These are phyloP conservation scores for Flaveria trinervia DNA, from an alignment of 129 eudicot genomes.

Conservation along the genomic window DNA sequence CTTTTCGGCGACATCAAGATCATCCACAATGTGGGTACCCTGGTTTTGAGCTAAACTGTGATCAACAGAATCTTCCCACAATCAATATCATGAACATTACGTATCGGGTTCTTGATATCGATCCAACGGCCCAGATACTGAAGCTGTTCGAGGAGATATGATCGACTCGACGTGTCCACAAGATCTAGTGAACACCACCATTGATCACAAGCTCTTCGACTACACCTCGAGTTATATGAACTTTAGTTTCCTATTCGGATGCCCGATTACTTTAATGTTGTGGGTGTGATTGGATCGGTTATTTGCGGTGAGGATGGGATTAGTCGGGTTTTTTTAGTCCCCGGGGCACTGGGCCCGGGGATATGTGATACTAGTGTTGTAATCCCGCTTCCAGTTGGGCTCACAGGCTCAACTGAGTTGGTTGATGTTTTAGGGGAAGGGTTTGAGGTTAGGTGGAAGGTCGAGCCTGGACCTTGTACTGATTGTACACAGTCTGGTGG, in stretches of 20 bases:
- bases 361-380: constrained; percentile 52
- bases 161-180: constrained; percentile 43
- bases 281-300: constrained; percentile 1
- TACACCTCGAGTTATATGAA: constrained; percentile 40
- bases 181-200: constrained; percentile 52
- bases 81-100: constrained; percentile 40
- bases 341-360: constrained; percentile 52
- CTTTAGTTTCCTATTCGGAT: constrained; percentile 51
- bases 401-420: constrained; percentile 28
- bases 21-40: constrained; percentile 64
- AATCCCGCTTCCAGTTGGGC: constrained; percentile 49
- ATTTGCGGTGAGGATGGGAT: constrained; percentile 28
- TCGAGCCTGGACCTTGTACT: constrained; percentile 37
- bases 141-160: constrained; percentile 49
- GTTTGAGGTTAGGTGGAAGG: constrained; percentile 57
- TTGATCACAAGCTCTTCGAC: constrained; percentile 48
- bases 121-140: constrained; percentile 37
- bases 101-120: constrained; percentile 37
- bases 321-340: constrained; percentile 25
- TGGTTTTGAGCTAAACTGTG: constrained; percentile 50
- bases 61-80: constrained; percentile 10
- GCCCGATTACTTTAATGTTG: constrained; percentile 33
- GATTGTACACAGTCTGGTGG: constrained; percentile 53
- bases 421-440: constrained; percentile 38
- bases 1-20: constrained; percentile 53